Base-by-base conservation (phyloP, 2,329 filamentous ascomycete species). In the Penicillium aurantiogriseum region DNA sequence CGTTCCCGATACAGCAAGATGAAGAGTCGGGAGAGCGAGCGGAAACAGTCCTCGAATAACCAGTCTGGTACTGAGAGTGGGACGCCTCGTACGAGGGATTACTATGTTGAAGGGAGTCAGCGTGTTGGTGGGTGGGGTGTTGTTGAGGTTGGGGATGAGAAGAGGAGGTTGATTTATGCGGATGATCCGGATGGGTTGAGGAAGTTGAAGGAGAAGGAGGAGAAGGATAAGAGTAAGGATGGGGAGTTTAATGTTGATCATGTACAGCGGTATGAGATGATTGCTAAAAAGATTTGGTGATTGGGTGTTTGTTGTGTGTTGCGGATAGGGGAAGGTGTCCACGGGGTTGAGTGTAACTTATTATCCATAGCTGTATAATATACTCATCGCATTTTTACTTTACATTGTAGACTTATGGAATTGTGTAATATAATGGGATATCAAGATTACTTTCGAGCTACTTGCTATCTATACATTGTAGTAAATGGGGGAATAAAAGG, bases 251-350 rank as follows among this genome's bases (percentile, higher is more conserved):
- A 84, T 71, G 85, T 85, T 75, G 89, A 82, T 69, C 85, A 78
- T 71, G 91, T 86, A 61, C 85, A 82, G 66, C 83, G 94, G 67
- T 99, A 97, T 77, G 91, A 92, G 71, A 97, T 97, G 94, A 88
- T 92, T 67, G 91, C 91, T 0, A 97, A 97, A 82, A 84, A 94
- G 71, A 99, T 99, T 67, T 99, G 94, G 94, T 97, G 66, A 74
- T 52, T 57, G 17, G 33, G 8, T 27, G 10, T 8, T 17, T 21
- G 27, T 46, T 33, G 10, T 8, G 17, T 21, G 27, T 46, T 33
- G 44, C 10, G 19, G 27, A 15, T 45, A 4, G 23, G 35, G 42
- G 8, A 29, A 5, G 51, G 10, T 31, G 7, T 19, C 8, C 8
- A 38, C 5, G 3, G 8, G 4, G 36, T 23, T 46, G 17, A 42